Conservation (phyloP, 164 flowering plant genomes). For the Umbellularia californica region DNA sequence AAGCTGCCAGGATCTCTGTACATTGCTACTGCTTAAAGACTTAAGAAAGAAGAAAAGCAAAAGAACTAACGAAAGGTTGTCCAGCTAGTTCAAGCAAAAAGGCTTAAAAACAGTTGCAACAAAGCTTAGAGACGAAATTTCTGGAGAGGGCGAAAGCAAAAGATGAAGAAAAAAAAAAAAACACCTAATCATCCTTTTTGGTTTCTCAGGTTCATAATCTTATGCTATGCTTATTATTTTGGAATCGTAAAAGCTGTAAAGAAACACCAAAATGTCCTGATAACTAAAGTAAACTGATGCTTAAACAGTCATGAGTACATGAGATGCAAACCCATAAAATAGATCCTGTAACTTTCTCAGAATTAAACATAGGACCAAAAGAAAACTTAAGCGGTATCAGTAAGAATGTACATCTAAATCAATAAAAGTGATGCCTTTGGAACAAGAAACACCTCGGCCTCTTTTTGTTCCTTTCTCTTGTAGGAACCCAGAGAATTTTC, state of each 20-base stretch:
- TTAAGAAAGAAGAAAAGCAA: background rate
- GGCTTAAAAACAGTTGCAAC: background rate
- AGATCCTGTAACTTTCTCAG: conserved; percentile 5
- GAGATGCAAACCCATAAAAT: background rate
- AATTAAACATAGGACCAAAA: background rate
- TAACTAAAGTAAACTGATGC: background rate
- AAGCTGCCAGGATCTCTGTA: background rate
- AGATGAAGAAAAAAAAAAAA: too few relatives aligned
- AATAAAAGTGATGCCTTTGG: background rate
- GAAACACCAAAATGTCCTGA: background rate
- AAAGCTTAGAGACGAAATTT: background rate
- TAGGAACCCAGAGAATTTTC: too few relatives aligned
- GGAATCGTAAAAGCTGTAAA: background rate
- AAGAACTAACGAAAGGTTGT: background rate
- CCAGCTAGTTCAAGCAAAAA: background rate
- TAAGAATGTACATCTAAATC: background rate
- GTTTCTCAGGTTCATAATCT: background rate
- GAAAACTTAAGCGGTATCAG: background rate
- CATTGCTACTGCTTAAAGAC: background rate
- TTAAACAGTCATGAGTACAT: background rate
- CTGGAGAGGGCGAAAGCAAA: background rate
- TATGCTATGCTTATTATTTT: background rate
- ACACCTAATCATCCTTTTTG: background rate
- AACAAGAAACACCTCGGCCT: background rate
- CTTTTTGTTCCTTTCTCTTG: background rate